Evolutionary conservation across 2,329 filamentous ascomycete genomes (phyloP).

Genomic region (Xylaria sp.): DNA sequence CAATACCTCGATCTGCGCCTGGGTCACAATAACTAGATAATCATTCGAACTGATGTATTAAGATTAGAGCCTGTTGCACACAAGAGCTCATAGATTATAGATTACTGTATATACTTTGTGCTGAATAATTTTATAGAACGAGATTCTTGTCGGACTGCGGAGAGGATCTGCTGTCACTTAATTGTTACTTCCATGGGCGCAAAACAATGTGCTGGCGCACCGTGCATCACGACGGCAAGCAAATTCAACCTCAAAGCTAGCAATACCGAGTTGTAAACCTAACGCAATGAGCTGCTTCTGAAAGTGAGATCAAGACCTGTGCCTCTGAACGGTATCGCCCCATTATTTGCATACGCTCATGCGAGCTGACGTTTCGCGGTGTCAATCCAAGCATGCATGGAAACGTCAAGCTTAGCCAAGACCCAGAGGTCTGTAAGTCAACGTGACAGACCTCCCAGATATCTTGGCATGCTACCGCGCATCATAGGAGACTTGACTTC

Average conservation of each 20-base stretch:
- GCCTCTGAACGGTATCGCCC: neutral
- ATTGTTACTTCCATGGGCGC: neutral
- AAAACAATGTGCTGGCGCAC: neutral
- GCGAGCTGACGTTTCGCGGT: neutral
- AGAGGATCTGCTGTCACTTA: neutral
- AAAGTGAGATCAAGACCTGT: neutral
- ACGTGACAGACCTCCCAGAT: neutral
- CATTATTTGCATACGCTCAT: neutral
- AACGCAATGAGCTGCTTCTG: neutral
- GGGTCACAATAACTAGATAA: conserved; percentile 29
- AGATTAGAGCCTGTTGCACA: neutral
- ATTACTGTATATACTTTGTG: conserved; percentile 48
- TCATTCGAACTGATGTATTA: neutral
- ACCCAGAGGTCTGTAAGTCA: neutral
- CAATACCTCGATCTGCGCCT: conserved; percentile 45
- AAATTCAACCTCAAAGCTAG: neutral
- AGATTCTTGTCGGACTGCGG: neutral
- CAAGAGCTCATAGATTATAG: conserved; percentile 6
- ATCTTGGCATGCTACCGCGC: conserved; percentile 19
- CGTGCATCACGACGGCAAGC: neutral
- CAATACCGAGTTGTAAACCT: neutral
- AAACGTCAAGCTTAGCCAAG: neutral
- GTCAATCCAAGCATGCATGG: neutral
- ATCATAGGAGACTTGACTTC: conserved; percentile 3
- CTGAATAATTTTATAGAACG: neutral